A percentile compares a stretch with the other conserved stretches of the same genome.
Conservation (phyloP, 352 stramenopile species). For the Stramenopiles sp. region DNA sequence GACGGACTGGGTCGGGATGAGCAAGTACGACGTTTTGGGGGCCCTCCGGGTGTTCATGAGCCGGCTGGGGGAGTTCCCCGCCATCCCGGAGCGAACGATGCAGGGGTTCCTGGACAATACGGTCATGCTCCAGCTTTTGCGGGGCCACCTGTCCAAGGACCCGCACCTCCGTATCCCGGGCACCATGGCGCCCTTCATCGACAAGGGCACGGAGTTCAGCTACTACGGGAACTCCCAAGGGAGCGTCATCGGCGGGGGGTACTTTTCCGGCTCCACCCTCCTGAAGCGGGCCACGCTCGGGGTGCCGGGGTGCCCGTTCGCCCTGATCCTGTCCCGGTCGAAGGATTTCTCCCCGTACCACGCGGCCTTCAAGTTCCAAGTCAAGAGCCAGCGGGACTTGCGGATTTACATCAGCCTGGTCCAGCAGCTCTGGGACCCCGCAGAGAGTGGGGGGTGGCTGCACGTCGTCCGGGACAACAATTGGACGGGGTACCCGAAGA, state of each 20-base stretch:
- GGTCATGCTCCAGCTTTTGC: background rate
- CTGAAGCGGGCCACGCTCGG: background rate
- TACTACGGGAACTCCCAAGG: conserved; percentile 15
- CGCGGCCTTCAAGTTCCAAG: conserved; percentile 3
- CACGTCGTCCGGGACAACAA: background rate
- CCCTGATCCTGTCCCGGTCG: conserved; percentile 14
- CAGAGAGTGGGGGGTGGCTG: conserved; percentile 9
- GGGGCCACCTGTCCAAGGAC: background rate
- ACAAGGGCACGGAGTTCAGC: background rate
- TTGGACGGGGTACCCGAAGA: background rate
- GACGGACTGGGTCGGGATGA: conserved; percentile 14
- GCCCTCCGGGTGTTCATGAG: conserved; percentile 8
- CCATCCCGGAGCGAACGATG: conserved; percentile 14
- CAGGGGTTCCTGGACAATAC: conserved; percentile 13
- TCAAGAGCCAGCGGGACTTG: background rate
- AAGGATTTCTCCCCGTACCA: conserved; percentile 13
- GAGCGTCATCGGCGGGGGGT: conserved; percentile 14
- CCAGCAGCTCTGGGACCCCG: conserved; percentile 4
- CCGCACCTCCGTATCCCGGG: background rate
- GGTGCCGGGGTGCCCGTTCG: conserved; percentile 12
- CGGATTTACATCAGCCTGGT: background rate
- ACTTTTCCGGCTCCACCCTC: conserved; percentile 13
- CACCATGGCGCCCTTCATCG: conserved; percentile 10
- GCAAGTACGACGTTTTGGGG: conserved; percentile 4
- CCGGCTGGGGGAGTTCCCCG: conserved; percentile 9